Percentiles rank a stretch among this genome's conserved stretches.
Conservation (phyloP, 306 rosid genomes). For the Vicia villosa region DNA sequence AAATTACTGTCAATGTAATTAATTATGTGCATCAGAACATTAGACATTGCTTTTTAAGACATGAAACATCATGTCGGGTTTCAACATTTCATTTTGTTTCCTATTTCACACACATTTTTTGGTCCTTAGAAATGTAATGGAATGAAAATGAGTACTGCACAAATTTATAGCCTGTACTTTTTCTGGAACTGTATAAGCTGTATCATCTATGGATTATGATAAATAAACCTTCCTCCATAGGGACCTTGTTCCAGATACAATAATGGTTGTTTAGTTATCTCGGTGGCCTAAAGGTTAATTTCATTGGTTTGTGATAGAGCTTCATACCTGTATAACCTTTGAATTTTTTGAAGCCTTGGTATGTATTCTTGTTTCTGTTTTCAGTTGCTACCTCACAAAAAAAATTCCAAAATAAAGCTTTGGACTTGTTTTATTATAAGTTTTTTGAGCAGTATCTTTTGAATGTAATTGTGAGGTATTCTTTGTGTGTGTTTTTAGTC, state of each 20-base stretch:
- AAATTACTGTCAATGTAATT: too few relatives aligned
- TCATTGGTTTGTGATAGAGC: not conserved
- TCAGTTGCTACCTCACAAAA: slow-evolving; percentile 3
- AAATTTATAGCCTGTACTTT: not conserved
- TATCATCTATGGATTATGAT: not conserved
- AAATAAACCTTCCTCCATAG: not conserved
- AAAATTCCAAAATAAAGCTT: slow-evolving; percentile 12
- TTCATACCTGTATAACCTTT: not conserved
- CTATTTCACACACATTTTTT: too few relatives aligned
- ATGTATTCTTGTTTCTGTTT: slow-evolving; percentile 10
- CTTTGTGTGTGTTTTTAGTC: not conserved
- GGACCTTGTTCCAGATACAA: slow-evolving; percentile 1
- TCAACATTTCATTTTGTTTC: too few relatives aligned
- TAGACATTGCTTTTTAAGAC: too few relatives aligned
- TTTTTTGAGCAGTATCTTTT: not conserved
- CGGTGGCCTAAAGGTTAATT: not conserved
- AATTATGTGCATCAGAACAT: too few relatives aligned
- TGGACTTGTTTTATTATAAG: slow-evolving; percentile 10
- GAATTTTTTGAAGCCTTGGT: not conserved
- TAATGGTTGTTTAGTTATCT: slow-evolving; percentile 10
- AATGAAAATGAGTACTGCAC: too few relatives aligned
- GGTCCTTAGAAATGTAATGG: too few relatives aligned
- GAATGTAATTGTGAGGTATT: not conserved
- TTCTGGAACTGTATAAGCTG: not conserved
- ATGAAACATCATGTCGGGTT: too few relatives aligned